A percentile compares a stretch with the other conserved stretches of the same genome.
These are phyloP conservation scores for Heliamphora exappendiculata DNA, from an alignment of 148 eudicot species.

Conservation along the genomic window DNA sequence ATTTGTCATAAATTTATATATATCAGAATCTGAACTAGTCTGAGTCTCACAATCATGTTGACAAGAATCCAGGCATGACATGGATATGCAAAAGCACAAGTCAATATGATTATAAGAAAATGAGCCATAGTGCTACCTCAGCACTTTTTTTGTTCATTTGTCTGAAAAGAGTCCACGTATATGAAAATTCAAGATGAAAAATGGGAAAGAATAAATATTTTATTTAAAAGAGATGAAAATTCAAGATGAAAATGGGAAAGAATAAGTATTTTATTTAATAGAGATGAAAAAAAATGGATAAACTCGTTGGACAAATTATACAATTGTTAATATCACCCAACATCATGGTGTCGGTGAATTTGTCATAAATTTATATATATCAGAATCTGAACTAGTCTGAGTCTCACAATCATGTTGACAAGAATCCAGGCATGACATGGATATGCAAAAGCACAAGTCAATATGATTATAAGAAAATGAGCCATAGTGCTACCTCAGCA, in stretches of 20 bases:
- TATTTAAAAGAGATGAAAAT: too few species aligned
- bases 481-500: neutral
- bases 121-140: neutral
- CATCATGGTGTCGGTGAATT: neutral
- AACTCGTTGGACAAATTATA: neutral
- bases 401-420: neutral
- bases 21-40: neutral
- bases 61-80: neutral
- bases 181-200: neutral
- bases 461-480: conserved; percentile 1
- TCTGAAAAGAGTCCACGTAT: neutral
- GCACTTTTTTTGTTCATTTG: neutral
- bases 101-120: conserved; percentile 3
- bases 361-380: neutral
- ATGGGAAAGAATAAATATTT: neutral
- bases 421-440: neutral
- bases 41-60: neutral
- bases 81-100: neutral
- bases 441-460: neutral
- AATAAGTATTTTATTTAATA: neutral
- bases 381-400: neutral
- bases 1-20: neutral
- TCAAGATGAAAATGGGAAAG: neutral
- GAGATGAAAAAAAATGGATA: neutral
- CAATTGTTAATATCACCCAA: neutral